Percentiles rank a stretch among this genome's conserved stretches.
Conservation (phyloP, 208 protist genomes). For the Leishmania turanica region DNA sequence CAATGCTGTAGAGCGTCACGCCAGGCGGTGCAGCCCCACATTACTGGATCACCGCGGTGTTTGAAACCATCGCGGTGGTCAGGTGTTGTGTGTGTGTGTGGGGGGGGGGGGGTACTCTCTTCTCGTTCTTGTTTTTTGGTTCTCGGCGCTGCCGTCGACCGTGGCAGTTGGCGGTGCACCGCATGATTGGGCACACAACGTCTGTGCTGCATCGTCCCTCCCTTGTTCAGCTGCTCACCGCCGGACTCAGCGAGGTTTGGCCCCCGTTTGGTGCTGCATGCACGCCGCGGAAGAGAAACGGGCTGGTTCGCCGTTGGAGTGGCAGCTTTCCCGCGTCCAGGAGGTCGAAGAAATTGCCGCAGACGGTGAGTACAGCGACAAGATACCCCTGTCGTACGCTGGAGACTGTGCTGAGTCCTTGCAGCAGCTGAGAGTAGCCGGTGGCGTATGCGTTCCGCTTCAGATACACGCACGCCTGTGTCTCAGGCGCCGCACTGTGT, state of each 20-base stretch:
- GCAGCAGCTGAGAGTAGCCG: constrained; percentile 8
- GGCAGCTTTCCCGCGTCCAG: not conserved
- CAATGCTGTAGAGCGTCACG: not conserved
- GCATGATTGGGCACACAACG: not conserved
- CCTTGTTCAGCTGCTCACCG: not conserved
- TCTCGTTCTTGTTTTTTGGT: not conserved
- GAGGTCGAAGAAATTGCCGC: constrained; percentile 4
- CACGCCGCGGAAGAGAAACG: not conserved
- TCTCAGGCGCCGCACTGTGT: not conserved
- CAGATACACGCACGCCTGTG: not conserved
- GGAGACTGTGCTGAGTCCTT: not conserved
- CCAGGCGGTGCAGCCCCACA: not conserved
- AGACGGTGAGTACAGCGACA: constrained; percentile 7
- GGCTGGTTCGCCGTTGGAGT: not conserved
- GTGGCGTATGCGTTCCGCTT: constrained; percentile 9
- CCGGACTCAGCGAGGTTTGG: not conserved
- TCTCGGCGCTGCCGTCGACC: not conserved
- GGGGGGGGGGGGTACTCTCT: not conserved
- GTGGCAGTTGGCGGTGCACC: not conserved
- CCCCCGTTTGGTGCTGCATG: not conserved
- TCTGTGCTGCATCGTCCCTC: not conserved
- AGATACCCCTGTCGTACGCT: constrained; percentile 23
- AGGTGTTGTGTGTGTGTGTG: not conserved
- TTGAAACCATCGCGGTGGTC: not conserved
- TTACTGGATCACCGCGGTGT: not conserved